phyloP scores from a whole-genome alignment of 1,139 yeast genomes.

The Wickerhamomyces sp. region DNA sequence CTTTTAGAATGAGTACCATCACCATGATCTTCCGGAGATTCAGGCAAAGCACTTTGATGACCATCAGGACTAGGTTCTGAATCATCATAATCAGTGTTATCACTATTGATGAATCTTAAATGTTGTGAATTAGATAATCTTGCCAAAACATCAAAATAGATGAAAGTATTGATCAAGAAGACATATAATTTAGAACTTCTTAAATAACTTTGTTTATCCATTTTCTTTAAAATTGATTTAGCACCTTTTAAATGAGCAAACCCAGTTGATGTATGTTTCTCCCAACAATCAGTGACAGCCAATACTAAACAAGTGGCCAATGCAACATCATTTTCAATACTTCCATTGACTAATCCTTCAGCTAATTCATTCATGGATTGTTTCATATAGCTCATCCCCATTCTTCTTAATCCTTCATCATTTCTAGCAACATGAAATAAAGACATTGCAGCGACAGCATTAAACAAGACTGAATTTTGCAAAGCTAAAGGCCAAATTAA shows the following conservation, averaged over 20 bases:
- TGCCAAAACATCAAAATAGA: conserved; percentile 61
- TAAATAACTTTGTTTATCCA: conserved; percentile 13
- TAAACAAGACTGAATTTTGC: conserved; percentile 49
- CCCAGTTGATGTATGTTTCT: conserved; percentile 59
- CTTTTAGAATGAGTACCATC: no score
- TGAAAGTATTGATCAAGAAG: conserved; percentile 58
- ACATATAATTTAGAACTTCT: conserved; percentile 17
- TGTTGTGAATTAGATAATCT: conserved; percentile 52
- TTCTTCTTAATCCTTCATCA: conserved; percentile 39
- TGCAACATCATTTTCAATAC: conserved; percentile 61
- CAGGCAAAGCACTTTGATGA: not conserved
- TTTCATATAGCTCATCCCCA: conserved; percentile 56
- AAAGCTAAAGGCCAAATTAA: conserved; percentile 50
- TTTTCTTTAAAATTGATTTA: conserved; percentile 49
- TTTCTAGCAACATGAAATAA: conserved; percentile 54
- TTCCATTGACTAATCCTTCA: conserved; percentile 43
- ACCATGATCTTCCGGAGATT: not conserved
- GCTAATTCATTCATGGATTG: conserved; percentile 55
- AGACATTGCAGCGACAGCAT: conserved; percentile 63
- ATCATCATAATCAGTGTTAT: conserved; percentile 14
- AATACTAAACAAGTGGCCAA: conserved; percentile 58
- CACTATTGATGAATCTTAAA: conserved; percentile 27
- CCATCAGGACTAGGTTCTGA: conserved; percentile 10
- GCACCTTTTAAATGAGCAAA: conserved; percentile 68
- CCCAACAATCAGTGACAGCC: conserved; percentile 68